Percentiles rank a stretch among this genome's conserved stretches.
Conservation (phyloP, 306 rosid species). For the Quercus parvula region DNA sequence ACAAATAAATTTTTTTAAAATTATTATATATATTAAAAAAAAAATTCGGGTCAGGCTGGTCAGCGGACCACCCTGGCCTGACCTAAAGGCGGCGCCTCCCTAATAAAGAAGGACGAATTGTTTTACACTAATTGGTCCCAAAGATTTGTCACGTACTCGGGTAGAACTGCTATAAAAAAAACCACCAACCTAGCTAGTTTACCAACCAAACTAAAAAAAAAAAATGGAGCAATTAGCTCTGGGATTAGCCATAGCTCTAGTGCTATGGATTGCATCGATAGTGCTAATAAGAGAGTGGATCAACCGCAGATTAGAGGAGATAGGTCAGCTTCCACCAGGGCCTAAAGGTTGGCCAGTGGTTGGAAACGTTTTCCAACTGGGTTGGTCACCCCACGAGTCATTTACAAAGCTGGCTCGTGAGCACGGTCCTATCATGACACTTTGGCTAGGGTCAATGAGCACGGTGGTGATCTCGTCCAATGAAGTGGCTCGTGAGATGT, state of each 20-base stretch:
- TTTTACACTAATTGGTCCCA: no score
- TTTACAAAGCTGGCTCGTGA: conserved; percentile 46
- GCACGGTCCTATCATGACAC: conserved; percentile 80
- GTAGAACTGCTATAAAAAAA: neutral
- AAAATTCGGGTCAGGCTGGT: no score
- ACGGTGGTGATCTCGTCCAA: conserved; percentile 71
- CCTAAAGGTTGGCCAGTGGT: conserved; percentile 73
- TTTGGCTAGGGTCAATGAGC: conserved; percentile 81
- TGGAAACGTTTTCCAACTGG: conserved; percentile 67
- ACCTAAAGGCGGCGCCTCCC: no score
- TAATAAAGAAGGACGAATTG: no score
- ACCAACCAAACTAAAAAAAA: neutral
- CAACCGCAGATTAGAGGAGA: neutral
- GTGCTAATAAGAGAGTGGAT: neutral
- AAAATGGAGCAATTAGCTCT: conserved; percentile 33
- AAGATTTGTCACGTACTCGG: neutral
- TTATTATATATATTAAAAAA: no score
- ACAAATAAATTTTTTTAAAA: no score
- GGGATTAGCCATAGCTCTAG: conserved; percentile 15
- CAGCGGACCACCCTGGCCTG: no score
- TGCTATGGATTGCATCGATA: conserved; percentile 33
- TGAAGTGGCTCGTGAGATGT: conserved; percentile 57
- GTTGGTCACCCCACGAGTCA: conserved; percentile 62
- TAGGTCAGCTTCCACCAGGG: conserved; percentile 70
- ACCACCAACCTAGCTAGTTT: neutral